Conservation (phyloP, 768 basidiomycete species). For the Serendipita sp. region DNA sequence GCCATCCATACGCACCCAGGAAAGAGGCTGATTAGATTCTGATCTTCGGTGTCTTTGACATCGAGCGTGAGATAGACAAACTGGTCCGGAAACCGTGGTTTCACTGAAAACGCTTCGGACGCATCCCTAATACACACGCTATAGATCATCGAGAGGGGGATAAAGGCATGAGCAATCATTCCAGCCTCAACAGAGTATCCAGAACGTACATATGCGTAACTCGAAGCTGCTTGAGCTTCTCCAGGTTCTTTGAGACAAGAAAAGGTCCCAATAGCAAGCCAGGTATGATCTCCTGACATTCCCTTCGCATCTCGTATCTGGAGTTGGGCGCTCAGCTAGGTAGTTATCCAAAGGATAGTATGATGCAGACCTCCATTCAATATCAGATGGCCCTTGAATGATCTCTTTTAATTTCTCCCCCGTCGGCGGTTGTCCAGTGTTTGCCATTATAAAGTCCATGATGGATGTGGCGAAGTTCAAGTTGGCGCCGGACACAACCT, state of each 20-base stretch:
- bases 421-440: constrained; percentile 7
- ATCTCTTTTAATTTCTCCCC: constrained; percentile 37
- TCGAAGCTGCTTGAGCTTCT: constrained; percentile 43
- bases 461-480: not conserved
- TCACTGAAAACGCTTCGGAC: constrained; percentile 81
- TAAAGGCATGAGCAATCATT: not conserved
- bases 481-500: not conserved
- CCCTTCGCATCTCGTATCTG: constrained; percentile 91
- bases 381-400: constrained; percentile 64
- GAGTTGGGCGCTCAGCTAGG: not conserved
- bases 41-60: constrained; percentile 85
- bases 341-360: not conserved
- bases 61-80: constrained; percentile 70
- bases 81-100: constrained; percentile 64
- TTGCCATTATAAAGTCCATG: not conserved
- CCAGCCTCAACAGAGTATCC: not conserved
- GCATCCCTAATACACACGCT: constrained; percentile 81
- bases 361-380: constrained; percentile 62
- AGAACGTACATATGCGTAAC: constrained; percentile 65
- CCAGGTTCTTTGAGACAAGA: constrained; percentile 69
- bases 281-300: constrained; percentile 82
- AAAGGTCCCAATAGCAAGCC: constrained; percentile 75
- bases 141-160: not conserved
- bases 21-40: constrained; percentile 83
- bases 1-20: constrained; percentile 37